Conservation (phyloP, 805 yeast genomes). For the Dipodascus albidus region DNA sequence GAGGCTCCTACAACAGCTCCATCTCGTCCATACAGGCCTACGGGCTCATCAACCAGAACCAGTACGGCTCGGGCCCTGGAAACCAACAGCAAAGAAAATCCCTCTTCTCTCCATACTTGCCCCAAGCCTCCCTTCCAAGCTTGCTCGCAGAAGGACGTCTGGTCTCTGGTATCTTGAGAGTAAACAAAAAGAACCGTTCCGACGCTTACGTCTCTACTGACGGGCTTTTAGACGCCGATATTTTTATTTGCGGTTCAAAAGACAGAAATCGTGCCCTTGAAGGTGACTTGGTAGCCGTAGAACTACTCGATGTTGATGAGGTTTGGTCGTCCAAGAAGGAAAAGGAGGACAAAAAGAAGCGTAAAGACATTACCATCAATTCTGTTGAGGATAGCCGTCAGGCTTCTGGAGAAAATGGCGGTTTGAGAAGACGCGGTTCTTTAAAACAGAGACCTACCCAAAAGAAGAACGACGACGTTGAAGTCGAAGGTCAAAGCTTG, state of each 20-base stretch:
- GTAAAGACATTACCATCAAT: constrained; percentile 40
- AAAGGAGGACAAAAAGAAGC: constrained; percentile 92
- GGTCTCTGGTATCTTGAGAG: constrained; percentile 87
- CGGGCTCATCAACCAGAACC: constrained; percentile 13
- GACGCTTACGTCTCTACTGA: constrained; percentile 98
- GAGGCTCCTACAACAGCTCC: constrained; percentile 47
- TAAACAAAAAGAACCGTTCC: constrained; percentile 89
- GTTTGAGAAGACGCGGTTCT: constrained; percentile 71
- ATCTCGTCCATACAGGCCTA: constrained; percentile 32
- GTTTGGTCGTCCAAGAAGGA: constrained; percentile 96
- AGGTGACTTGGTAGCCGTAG: constrained; percentile 94
- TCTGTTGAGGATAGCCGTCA: constrained; percentile 24
- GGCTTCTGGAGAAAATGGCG: constrained; percentile 19
- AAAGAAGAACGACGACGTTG: constrained; percentile 96
- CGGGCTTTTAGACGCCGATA: constrained; percentile 90
- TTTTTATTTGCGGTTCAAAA: constrained; percentile 95
- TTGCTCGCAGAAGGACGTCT: constrained; percentile 80
- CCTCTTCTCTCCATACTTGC: constrained; percentile 89
- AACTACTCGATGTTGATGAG: constrained; percentile 86
- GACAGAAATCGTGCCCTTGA: constrained; percentile 96
- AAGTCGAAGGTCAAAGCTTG: constrained; percentile 94
- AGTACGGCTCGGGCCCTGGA: constrained; percentile 18
- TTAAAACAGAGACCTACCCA: constrained; percentile 91
- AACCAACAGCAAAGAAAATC: constrained; percentile 37
- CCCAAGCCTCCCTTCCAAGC: constrained; percentile 86